Percentiles rank a stretch among this genome's conserved stretches.
Conservation (phyloP, 2,329 filamentous ascomycete genomes). For the Truncatella angustata region DNA sequence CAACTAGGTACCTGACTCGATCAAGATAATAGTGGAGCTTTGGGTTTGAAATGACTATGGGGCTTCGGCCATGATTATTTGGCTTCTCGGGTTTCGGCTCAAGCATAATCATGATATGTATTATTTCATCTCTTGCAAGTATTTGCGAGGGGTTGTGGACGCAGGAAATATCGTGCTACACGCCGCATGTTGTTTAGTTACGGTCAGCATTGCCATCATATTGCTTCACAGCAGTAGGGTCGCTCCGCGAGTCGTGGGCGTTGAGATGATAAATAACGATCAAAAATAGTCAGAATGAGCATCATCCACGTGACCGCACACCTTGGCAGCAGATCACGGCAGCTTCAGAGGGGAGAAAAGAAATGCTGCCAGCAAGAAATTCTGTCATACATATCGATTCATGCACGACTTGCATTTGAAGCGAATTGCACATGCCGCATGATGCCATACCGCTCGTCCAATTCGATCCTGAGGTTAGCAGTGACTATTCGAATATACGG, state of each 20-base stretch:
- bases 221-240: not conserved
- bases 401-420: too few species aligned
- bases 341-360: too few species aligned
- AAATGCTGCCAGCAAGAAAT: not conserved
- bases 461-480: too few species aligned
- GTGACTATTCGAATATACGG: too few species aligned
- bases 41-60: not conserved
- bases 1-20: not conserved
- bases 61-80: not conserved
- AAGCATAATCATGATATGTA: not conserved
- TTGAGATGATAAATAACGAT: too few species aligned
- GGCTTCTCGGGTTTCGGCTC: not conserved
- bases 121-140: too few species aligned
- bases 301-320: conserved; percentile 18
- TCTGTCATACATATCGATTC: not conserved
- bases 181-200: too few species aligned
- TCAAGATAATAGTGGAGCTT: not conserved
- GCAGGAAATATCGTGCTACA: too few species aligned
- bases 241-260: not conserved
- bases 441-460: too few species aligned
- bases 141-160: too few species aligned
- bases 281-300: conserved; percentile 20
- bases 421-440: too few species aligned
- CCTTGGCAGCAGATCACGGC: not conserved
- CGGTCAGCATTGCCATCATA: not conserved